Evolutionary conservation across 345 rosid species (phyloP), one percentile per base, ranked within the genome.

Genomic region (Populus alba): DNA sequence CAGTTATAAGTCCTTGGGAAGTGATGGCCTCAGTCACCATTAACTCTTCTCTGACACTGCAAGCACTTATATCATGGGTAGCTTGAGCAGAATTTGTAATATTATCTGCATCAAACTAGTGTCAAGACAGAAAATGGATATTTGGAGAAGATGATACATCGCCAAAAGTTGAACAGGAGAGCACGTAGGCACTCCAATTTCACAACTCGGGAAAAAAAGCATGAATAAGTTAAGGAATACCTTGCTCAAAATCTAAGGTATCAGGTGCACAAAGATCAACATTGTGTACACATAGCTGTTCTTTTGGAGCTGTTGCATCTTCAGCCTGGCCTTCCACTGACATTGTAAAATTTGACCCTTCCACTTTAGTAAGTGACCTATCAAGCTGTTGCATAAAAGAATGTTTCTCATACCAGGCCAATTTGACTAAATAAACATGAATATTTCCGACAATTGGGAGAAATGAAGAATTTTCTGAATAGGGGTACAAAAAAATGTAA

Each of bases 211-310:
- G 25, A 73, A 74, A 71, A 71, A 39, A 66, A 39, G 77, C 47
- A 67, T 45, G 72, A 67, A 41, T 41, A 75, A 29, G 62, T 72
- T 27, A 39, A 81, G 62, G 51, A 75, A 41, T 86, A 95, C 98
- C 97, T 89, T 86, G 87, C 72, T 65, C 79, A 23, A 71, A 81
- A 66, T 91, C 97, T 74, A 88, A 80, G 29, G 92, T 84, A 80
- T 90, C 95, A 39, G 91, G 93, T 25, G 84, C 97, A 84, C 76
- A 87, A 80, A 89, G 88, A 82, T 78, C 76, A 77, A 70, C 62
- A 75, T 23, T 84, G 66, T 73, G 70, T 71, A 67, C 76, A 47
- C 72, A 71, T 68, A 59, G 75, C 76, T 85, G 79, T 43, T 84
- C 88, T 68, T 81, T 70, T 38, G 79, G 45, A 76, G 75, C 73